These are phyloP conservation scores for Aspergillus chevalieri DNA, from an alignment of 2,329 filamentous ascomycete species.

Conservation along the genomic window DNA sequence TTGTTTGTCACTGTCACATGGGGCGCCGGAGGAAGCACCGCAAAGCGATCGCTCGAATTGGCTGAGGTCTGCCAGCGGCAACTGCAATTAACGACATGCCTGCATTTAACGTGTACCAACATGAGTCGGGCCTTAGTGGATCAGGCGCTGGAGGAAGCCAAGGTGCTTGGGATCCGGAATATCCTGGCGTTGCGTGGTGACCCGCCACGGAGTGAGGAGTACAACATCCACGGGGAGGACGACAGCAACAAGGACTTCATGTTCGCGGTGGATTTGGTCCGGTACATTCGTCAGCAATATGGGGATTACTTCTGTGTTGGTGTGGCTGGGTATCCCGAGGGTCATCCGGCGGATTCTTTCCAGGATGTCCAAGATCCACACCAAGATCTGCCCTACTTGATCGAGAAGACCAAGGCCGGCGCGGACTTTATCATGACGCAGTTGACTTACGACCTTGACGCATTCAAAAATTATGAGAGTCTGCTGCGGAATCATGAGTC, in stretches of 20 bases:
- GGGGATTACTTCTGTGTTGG: constrained; percentile 96
- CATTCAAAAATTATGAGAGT: constrained; percentile 74
- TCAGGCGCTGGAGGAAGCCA: constrained; percentile 82
- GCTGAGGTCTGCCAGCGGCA: constrained; percentile 93
- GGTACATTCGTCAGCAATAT: constrained; percentile 77
- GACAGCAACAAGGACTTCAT: constrained; percentile 72
- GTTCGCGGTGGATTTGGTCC: constrained; percentile 83
- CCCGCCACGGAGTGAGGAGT: constrained; percentile 82
- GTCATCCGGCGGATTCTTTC: constrained; percentile 84
- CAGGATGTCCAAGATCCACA: constrained; percentile 65
- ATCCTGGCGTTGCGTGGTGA: constrained; percentile 89
- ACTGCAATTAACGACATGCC: constrained; percentile 83
- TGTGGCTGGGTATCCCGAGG: constrained; percentile 91
- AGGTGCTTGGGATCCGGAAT: constrained; percentile 83
- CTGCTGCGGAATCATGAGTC: constrained; percentile 73
- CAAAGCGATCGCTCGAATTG: constrained; percentile 83
- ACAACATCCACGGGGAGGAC: constrained; percentile 58
- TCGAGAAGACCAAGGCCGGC: constrained; percentile 85
- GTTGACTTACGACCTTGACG: constrained; percentile 84
- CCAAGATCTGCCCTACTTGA: constrained; percentile 74
- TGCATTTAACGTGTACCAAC: constrained; percentile 96
- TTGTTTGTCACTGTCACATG: constrained; percentile 97
- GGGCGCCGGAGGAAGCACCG: constrained; percentile 91
- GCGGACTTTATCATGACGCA: constrained; percentile 99
- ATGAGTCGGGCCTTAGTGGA: constrained; percentile 86